These are phyloP conservation scores for Candida pini DNA, from an alignment of 805 yeast genomes.

Conservation along the genomic window DNA sequence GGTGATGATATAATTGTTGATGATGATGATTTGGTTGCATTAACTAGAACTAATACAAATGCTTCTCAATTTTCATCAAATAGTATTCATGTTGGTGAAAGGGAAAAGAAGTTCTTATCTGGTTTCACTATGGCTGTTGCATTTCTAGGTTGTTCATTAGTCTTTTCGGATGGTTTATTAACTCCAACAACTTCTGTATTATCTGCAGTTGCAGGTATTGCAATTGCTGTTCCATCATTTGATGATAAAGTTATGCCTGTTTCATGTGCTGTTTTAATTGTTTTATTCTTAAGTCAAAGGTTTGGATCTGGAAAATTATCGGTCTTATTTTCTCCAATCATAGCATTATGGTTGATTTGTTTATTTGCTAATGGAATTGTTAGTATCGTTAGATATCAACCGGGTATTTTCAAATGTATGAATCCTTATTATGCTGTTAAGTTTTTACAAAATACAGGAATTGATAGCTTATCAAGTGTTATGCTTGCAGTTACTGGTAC, in stretches of 20 bases:
- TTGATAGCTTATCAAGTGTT: constrained; percentile 43
- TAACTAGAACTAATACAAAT: constrained; percentile 37
- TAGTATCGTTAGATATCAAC: constrained; percentile 35
- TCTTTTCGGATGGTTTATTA: constrained; percentile 53
- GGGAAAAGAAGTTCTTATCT: constrained; percentile 28
- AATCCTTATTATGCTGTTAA: constrained; percentile 48
- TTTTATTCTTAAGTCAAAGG: constrained; percentile 41
- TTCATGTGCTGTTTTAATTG: constrained; percentile 41
- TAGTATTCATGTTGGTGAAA: constrained; percentile 13
- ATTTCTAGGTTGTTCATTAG: constrained; percentile 51
- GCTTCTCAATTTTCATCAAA: constrained; percentile 17
- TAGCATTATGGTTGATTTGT: constrained; percentile 44
- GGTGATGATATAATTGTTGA: constrained; percentile 10
- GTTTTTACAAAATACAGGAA: constrained; percentile 29
- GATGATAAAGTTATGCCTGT: constrained; percentile 38
- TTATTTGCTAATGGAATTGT: constrained; percentile 41
- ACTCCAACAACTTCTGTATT: constrained; percentile 62
- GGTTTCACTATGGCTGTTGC: constrained; percentile 33
- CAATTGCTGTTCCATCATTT: constrained; percentile 44
- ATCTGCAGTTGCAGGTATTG: constrained; percentile 52
- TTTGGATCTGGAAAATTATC: constrained; percentile 48
- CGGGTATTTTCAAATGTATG: constrained; percentile 40
- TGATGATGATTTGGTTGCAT: constrained; percentile 26
- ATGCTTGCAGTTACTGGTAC: constrained; percentile 54
- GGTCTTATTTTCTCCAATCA: constrained; percentile 47